Evolutionary conservation across 306 rosid genomes (phyloP).

Genomic region (Mucuna pruriens): DNA sequence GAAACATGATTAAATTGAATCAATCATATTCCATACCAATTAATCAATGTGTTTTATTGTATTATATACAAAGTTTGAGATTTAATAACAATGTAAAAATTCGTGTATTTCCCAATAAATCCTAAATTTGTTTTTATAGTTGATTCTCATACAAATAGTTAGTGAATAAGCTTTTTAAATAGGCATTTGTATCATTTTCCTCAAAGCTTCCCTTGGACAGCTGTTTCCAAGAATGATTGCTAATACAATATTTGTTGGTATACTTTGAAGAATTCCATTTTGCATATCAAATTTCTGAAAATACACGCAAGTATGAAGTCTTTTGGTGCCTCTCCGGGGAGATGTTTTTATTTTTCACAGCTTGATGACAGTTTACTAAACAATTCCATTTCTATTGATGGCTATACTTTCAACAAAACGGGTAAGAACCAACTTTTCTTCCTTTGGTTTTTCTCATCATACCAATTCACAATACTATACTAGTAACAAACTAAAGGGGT

Average conservation of each 20-base stretch:
- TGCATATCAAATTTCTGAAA: slow-evolving; percentile 28
- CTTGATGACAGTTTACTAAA: slow-evolving; percentile 38
- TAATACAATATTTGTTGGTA: neutral
- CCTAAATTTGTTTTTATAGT: no score
- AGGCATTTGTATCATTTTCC: no score
- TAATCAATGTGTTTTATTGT: no score
- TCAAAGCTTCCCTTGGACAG: neutral
- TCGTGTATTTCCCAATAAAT: no score
- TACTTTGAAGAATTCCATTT: slow-evolving; percentile 18
- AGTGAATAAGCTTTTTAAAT: no score
- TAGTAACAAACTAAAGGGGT: neutral
- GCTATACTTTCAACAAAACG: slow-evolving; percentile 40
- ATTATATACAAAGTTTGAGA: no score
- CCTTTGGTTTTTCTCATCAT: slow-evolving; percentile 6
- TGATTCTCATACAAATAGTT: no score
- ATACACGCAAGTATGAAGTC: slow-evolving; percentile 43
- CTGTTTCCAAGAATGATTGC: neutral
- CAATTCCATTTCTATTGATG: slow-evolving; percentile 44
- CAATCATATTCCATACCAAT: no score
- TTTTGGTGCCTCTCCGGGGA: slow-evolving; percentile 25
- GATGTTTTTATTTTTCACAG: slow-evolving; percentile 39
- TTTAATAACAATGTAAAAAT: no score
- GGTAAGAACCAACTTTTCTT: slow-evolving; percentile 45
- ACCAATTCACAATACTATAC: neutral
- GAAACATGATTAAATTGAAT: no score